These are phyloP conservation scores for Usnea hakonensis DNA, from an alignment of 495 filamentous ascomycete genomes.

Conservation along the genomic window DNA sequence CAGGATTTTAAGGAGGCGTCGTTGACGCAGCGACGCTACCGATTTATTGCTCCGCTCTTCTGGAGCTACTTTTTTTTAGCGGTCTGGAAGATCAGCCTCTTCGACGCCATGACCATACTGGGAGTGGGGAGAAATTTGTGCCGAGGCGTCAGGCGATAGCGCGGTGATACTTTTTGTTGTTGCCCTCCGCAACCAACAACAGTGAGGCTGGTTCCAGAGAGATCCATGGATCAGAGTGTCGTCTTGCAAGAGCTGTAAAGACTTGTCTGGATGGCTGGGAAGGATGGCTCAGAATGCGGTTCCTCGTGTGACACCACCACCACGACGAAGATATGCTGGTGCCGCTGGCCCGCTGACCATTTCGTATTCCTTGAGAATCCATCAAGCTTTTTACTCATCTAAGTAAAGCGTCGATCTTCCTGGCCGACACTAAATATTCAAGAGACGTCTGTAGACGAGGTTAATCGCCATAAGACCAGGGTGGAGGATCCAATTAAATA, in stretches of 20 bases:
- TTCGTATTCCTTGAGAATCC: background rate
- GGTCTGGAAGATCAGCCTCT: slow-evolving; percentile 12
- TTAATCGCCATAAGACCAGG: background rate
- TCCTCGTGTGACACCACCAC: background rate
- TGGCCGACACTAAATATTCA: background rate
- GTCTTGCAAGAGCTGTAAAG: background rate
- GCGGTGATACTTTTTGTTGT: background rate
- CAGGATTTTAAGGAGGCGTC: background rate
- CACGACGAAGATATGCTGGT: background rate
- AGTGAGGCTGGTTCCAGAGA: background rate
- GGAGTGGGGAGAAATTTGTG: background rate
- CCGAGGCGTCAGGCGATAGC: background rate
- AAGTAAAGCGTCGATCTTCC: background rate
- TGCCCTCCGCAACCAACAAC: background rate
- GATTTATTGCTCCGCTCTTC: slow-evolving; percentile 9
- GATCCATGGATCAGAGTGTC: background rate
- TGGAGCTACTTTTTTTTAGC: slow-evolving; percentile 5
- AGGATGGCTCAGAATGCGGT: background rate
- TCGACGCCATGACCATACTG: slow-evolving; percentile 6
- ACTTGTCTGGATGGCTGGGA: background rate
- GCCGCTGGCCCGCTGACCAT: background rate
- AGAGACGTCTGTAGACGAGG: background rate
- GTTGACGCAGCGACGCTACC: slow-evolving; percentile 1
- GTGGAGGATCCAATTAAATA: background rate
- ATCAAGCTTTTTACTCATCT: background rate